Conservation (phyloP, 164 flowering plant genomes). For the Piper longum region DNA sequence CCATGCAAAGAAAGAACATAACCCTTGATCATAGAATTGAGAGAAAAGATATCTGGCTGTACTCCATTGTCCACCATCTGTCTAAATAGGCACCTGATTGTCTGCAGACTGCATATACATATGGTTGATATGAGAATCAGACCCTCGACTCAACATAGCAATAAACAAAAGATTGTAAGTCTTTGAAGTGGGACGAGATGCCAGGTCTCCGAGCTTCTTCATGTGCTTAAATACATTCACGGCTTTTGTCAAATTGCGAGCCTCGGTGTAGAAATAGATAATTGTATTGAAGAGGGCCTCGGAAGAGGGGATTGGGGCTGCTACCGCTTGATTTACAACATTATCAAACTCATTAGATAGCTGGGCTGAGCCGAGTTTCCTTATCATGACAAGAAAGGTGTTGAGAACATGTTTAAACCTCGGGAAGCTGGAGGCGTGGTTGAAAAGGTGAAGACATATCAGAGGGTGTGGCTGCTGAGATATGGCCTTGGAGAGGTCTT, state of each 20-base stretch:
- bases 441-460: slow-evolving; percentile 62
- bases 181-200: slow-evolving; percentile 48
- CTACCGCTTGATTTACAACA: slow-evolving; percentile 60
- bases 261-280: slow-evolving; percentile 59
- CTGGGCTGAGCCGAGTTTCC: slow-evolving; percentile 67
- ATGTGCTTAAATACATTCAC: slow-evolving; percentile 65
- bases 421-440: slow-evolving; percentile 73
- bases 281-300: slow-evolving; percentile 62
- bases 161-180: slow-evolving; percentile 68
- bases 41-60: slow-evolving; percentile 66
- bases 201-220: slow-evolving; percentile 31
- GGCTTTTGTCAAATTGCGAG: slow-evolving; percentile 52
- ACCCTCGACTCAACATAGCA: slow-evolving; percentile 52
- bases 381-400: slow-evolving; percentile 45
- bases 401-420: slow-evolving; percentile 54
- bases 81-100: slow-evolving; percentile 52
- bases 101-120: slow-evolving; percentile 83
- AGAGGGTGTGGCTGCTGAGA: slow-evolving; percentile 39
- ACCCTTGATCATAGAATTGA: slow-evolving; percentile 84
- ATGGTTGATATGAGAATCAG: slow-evolving; percentile 52
- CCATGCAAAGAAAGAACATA: slow-evolving; percentile 72
- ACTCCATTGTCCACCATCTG: slow-evolving; percentile 76
- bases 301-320: slow-evolving; percentile 37
- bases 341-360: slow-evolving; percentile 65
- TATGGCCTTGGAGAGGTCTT: slow-evolving; percentile 45